Conservation (phyloP, 805 yeast species). For the Komagataella kurtzmanii region DNA sequence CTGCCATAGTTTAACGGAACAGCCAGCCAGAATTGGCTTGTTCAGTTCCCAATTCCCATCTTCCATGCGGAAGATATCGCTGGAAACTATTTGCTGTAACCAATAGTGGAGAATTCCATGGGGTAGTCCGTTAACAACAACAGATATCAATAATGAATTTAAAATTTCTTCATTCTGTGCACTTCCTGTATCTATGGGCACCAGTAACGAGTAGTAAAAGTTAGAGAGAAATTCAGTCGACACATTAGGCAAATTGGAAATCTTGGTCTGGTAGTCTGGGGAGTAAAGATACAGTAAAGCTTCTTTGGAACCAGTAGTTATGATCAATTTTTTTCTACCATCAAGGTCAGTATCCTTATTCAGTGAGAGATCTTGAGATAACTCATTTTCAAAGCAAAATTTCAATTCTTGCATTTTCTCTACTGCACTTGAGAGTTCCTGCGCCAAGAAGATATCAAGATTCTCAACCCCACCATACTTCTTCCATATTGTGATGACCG, state of each 20-base stretch:
- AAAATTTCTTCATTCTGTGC: constrained; percentile 1
- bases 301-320: neutral
- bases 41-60: neutral
- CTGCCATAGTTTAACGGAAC: constrained; percentile 13
- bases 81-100: neutral
- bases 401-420: constrained; percentile 8
- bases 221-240: neutral
- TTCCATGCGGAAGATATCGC: neutral
- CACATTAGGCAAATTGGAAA: neutral
- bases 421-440: neutral
- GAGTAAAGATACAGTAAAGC: neutral
- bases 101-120: neutral
- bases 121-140: neutral
- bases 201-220: constrained; percentile 8
- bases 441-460: neutral
- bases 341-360: neutral
- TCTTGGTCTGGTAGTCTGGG: neutral
- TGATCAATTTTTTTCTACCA: neutral
- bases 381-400: constrained; percentile 6
- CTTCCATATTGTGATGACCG: neutral
- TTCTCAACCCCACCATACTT: neutral
- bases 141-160: neutral
- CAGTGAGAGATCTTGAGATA: neutral
- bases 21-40: neutral
- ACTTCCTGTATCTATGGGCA: constrained; percentile 4